Evolutionary conservation across 176 grass and related monocot species (phyloP).

Genomic region (Puya raimondii): DNA sequence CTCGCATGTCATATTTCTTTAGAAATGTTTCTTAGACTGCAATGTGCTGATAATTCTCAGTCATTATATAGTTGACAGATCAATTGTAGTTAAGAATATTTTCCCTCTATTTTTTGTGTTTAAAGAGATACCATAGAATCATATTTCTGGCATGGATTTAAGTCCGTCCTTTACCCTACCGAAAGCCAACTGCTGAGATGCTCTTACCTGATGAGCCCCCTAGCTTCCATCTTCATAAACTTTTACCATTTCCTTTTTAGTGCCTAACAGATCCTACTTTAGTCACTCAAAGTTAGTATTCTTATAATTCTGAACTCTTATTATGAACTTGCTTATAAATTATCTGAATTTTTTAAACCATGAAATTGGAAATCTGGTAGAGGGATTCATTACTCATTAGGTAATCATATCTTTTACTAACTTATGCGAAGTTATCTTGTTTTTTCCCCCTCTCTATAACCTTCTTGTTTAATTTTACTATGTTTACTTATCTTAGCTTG

Average conservation of each 20-base stretch:
- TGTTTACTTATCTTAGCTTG: constrained; percentile 12
- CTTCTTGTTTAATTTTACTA: background rate
- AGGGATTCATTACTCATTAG: background rate
- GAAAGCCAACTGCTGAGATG: background rate
- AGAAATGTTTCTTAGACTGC: background rate
- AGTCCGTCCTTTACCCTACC: background rate
- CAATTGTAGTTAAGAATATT: too few species aligned
- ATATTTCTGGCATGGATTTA: too few species aligned
- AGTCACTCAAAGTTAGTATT: too few species aligned
- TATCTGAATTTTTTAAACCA: too few species aligned
- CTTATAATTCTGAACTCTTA: too few species aligned
- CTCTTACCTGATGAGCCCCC: background rate
- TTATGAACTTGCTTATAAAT: too few species aligned
- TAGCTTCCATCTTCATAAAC: background rate
- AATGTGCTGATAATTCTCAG: background rate
- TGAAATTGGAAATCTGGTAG: too few species aligned
- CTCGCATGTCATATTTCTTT: background rate
- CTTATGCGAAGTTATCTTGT: background rate
- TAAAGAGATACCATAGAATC: too few species aligned
- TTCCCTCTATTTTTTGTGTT: too few species aligned
- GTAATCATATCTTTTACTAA: background rate
- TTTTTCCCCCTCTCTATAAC: background rate
- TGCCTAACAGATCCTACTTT: background rate
- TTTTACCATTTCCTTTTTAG: background rate
- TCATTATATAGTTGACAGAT: too few species aligned